These are phyloP conservation scores for Immersiella caudata DNA, from an alignment of 495 filamentous ascomycete genomes.

Conservation along the genomic window DNA sequence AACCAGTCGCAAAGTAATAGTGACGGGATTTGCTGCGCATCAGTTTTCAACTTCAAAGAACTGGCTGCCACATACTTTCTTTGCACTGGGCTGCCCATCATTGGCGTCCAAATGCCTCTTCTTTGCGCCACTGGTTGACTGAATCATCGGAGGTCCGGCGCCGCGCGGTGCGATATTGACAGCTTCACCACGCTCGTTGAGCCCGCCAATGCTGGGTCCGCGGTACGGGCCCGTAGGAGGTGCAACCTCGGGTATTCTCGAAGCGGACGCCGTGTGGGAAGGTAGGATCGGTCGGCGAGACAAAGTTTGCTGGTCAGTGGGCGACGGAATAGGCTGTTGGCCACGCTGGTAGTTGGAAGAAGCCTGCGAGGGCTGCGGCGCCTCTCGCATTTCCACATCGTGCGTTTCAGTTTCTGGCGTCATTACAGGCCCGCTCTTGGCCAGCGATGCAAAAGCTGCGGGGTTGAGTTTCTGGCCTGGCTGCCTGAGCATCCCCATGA, in stretches of 20 bases:
- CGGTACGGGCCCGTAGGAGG: constrained; percentile 27
- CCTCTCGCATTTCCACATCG: constrained; percentile 38
- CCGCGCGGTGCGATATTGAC: constrained; percentile 16
- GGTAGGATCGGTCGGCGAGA: not conserved
- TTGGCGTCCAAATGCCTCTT: constrained; percentile 36
- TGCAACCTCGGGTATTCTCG: constrained; percentile 3
- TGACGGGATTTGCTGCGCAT: too few relatives aligned
- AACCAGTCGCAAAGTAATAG: too few relatives aligned
- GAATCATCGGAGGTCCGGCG: constrained; percentile 31
- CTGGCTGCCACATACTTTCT: constrained; percentile 30
- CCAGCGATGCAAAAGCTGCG: constrained; percentile 22
- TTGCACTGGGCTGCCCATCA: constrained; percentile 24
- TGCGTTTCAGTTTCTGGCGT: not conserved
- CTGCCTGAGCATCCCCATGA: constrained; percentile 47
- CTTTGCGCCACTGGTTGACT: constrained; percentile 25
- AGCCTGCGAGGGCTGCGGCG: not conserved
- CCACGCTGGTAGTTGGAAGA: not conserved
- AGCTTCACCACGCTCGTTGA: constrained; percentile 35
- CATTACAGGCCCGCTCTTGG: not conserved
- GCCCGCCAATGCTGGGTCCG: constrained; percentile 27
- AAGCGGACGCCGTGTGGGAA: constrained; percentile 8
- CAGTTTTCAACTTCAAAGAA: not conserved
- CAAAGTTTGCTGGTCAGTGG: constrained; percentile 8
- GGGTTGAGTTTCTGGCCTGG: constrained; percentile 32
- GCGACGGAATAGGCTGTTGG: not conserved